A percentile compares a stretch with the other conserved stretches of the same genome.
These are phyloP conservation scores for Ascochyta pisi DNA, from an alignment of 2,329 filamentous ascomycete species.

Conservation along the genomic window DNA sequence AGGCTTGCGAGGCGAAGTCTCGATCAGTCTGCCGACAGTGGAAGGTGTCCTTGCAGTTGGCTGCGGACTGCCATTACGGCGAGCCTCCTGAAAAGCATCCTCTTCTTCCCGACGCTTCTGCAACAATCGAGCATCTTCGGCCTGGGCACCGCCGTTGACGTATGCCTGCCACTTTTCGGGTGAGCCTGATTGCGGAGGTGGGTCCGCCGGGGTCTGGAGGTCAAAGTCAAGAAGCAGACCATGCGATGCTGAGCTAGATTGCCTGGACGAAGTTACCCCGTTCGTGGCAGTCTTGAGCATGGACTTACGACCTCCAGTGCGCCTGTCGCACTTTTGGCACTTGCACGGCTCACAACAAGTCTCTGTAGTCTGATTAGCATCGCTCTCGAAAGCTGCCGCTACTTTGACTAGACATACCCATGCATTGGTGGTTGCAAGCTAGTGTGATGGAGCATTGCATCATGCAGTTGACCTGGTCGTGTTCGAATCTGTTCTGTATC, in stretches of 20 bases:
- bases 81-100: slow-evolving; percentile 13
- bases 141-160: slow-evolving; percentile 25
- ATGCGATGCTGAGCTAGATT: slow-evolving; percentile 2
- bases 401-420: slow-evolving; percentile 12
- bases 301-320: slow-evolving; percentile 30
- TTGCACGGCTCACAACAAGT: slow-evolving; percentile 41
- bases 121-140: slow-evolving; percentile 29
- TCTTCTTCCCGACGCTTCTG: slow-evolving; percentile 23
- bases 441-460: slow-evolving; percentile 28
- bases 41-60: not conserved
- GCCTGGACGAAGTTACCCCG: not conserved
- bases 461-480: slow-evolving; percentile 41
- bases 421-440: slow-evolving; percentile 40
- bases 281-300: slow-evolving; percentile 33
- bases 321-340: slow-evolving; percentile 37
- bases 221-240: slow-evolving; percentile 8
- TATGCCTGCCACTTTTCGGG: slow-evolving; percentile 24
- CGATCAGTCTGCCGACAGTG: slow-evolving; percentile 19
- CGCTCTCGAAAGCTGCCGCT: not conserved
- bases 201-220: slow-evolving; percentile 6
- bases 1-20: slow-evolving; percentile 20
- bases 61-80: slow-evolving; percentile 5
- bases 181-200: not conserved
- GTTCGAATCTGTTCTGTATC: slow-evolving; percentile 30
- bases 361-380: not conserved